Conservation (phyloP, 108 stramenopile genomes). For the Cylindrotheca closterium region DNA sequence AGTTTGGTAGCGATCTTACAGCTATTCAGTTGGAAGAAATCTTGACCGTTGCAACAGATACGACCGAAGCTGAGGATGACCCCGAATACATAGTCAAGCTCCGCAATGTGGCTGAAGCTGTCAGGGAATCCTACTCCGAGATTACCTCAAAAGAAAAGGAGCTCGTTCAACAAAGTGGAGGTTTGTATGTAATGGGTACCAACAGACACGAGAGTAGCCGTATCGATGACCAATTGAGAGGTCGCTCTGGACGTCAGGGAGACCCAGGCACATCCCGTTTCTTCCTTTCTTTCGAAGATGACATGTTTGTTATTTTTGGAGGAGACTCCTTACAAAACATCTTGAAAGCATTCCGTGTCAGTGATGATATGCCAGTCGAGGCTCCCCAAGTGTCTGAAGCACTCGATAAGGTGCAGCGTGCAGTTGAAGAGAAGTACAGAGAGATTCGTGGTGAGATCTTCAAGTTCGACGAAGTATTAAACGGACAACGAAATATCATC, state of each 20-base stretch:
- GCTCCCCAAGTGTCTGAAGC: conserved; percentile 83
- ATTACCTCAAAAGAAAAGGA: conserved; percentile 80
- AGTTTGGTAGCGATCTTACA: conserved; percentile 54
- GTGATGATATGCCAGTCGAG: conserved; percentile 91
- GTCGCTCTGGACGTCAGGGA: conserved; percentile 94
- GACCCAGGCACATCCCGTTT: conserved; percentile 93
- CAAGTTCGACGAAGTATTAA: conserved; percentile 82
- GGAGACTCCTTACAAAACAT: conserved; percentile 80
- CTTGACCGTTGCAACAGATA: conserved; percentile 88
- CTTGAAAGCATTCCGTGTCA: conserved; percentile 85
- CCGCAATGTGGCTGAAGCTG: conserved; percentile 70
- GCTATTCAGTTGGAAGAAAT: conserved; percentile 84
- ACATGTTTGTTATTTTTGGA: conserved; percentile 94
- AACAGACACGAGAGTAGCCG: conserved; percentile 92
- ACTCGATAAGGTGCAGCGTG: conserved; percentile 80
- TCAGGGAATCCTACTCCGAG: conserved; percentile 71
- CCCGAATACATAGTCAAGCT: conserved; percentile 71
- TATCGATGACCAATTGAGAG: conserved; percentile 93
- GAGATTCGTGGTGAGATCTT: conserved; percentile 84
- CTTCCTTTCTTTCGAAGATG: conserved; percentile 94
- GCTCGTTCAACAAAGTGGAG: conserved; percentile 77
- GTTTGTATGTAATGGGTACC: conserved; percentile 96
- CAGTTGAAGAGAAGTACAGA: conserved; percentile 85
- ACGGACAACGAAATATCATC: conserved; percentile 73
- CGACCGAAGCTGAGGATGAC: conserved; percentile 86